A percentile compares a stretch with the other conserved stretches of the same genome.
Conservation (phyloP, 2,329 filamentous ascomycete genomes). For the Nannizzia gypsea region DNA sequence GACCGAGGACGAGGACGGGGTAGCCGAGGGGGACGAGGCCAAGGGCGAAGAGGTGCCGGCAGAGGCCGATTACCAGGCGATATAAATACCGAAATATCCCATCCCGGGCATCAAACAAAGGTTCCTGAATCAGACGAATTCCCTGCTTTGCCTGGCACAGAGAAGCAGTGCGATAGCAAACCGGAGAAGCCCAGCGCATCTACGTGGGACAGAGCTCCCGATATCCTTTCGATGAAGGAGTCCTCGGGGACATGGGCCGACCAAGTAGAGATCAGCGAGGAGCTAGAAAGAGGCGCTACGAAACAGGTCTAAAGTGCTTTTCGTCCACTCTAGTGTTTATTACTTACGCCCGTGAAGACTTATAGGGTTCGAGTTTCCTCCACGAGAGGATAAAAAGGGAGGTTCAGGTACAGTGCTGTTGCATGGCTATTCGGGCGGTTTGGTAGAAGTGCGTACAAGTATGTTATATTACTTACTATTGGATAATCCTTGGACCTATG, state of each 20-base stretch:
- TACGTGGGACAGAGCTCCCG: background rate
- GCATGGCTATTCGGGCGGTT: no score
- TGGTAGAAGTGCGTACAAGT: no score
- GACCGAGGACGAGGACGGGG: background rate
- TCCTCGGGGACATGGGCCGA: slow-evolving; percentile 5
- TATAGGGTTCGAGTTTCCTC: background rate
- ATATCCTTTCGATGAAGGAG: background rate
- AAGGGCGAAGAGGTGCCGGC: slow-evolving; percentile 20
- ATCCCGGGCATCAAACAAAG: background rate
- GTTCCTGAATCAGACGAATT: background rate
- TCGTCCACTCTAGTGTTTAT: background rate
- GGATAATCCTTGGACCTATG: no score
- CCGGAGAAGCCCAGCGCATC: background rate
- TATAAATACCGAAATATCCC: background rate
- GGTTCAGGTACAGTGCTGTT: no score
- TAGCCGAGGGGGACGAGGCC: slow-evolving; percentile 16
- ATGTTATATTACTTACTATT: no score
- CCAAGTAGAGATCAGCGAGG: slow-evolving; percentile 2
- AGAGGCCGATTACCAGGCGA: background rate
- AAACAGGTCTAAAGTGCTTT: background rate
- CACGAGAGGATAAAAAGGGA: background rate
- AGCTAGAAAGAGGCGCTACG: background rate
- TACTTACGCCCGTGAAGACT: background rate
- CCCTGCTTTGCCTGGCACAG: background rate
- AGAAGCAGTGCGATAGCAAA: background rate